phyloP scores from a whole-genome alignment of 805 yeast species.

The Suhomyces vadensis region DNA sequence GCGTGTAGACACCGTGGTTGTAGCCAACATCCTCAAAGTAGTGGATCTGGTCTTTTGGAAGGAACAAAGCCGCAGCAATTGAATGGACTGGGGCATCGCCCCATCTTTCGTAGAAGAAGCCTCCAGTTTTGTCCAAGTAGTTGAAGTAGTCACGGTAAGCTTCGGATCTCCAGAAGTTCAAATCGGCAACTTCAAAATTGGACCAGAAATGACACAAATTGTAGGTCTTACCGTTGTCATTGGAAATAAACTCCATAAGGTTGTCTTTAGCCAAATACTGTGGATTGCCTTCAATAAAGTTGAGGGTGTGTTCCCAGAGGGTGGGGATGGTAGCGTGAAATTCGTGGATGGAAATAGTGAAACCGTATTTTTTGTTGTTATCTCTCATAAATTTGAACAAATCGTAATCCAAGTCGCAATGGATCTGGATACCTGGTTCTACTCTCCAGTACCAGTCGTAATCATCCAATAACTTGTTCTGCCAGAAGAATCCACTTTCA shows the following conservation, averaged over 20 bases:
- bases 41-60: slow-evolving; percentile 69
- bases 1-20: slow-evolving; percentile 75
- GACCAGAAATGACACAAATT: slow-evolving; percentile 91
- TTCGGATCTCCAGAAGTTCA: slow-evolving; percentile 71
- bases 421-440: slow-evolving; percentile 79
- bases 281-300: slow-evolving; percentile 62
- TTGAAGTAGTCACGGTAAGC: slow-evolving; percentile 74
- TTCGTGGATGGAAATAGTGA: slow-evolving; percentile 81
- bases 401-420: slow-evolving; percentile 83
- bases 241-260: slow-evolving; percentile 66
- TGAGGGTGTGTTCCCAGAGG: slow-evolving; percentile 74
- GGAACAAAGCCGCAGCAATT: slow-evolving; percentile 77
- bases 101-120: slow-evolving; percentile 91
- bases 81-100: slow-evolving; percentile 95
- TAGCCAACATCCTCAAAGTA: slow-evolving; percentile 84
- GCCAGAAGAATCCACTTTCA: slow-evolving; percentile 86
- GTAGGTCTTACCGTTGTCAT: slow-evolving; percentile 67
- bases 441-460: slow-evolving; percentile 94
- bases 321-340: slow-evolving; percentile 84
- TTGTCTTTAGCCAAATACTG: slow-evolving; percentile 61
- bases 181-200: slow-evolving; percentile 78
- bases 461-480: slow-evolving; percentile 68
- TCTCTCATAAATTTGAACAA: slow-evolving; percentile 79
- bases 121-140: slow-evolving; percentile 74
- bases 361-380: slow-evolving; percentile 79